phyloP scores from a whole-genome alignment of 345 rosid genomes.

The Citrus sinensis region DVS_A1.0 CM039167.1:12649001-12649500 shows the following conservation, averaged over 20 bases:
- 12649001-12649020: background rate
- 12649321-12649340: too few relatives aligned
- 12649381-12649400: too few relatives aligned
- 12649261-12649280: background rate
- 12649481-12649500: too few relatives aligned
- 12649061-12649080: background rate
- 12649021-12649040: too few relatives aligned
- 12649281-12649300: background rate
- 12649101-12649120: background rate
- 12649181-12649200: too few relatives aligned
- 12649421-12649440: too few relatives aligned
- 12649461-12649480: too few relatives aligned
- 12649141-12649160: background rate
- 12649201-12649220: background rate
- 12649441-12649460: too few relatives aligned
- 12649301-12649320: too few relatives aligned
- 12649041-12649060: background rate
- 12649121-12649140: background rate
- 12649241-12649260: background rate
- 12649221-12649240: background rate
- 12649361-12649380: too few relatives aligned
- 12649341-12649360: too few relatives aligned
- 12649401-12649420: too few relatives aligned
- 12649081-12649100: background rate
- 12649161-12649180: background rate